Evolutionary conservation across 2,329 filamentous ascomycete genomes (phyloP).

Genomic region (Ceratocystis smalleyi): DNA sequence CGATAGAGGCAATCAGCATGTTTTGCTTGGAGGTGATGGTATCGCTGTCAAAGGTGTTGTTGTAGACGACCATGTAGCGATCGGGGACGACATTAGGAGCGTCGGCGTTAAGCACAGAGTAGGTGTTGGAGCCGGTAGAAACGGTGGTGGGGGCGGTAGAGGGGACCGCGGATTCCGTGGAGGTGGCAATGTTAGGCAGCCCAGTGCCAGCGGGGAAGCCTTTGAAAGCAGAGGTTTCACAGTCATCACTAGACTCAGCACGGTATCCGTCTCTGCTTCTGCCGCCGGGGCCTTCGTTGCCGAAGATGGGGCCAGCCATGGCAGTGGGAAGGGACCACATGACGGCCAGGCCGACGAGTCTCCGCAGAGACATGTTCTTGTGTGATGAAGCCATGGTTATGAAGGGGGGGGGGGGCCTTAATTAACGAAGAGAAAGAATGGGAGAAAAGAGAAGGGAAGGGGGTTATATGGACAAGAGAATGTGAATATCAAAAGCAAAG

Average conservation of each 20-base stretch:
- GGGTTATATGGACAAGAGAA: slow-evolving; percentile 1
- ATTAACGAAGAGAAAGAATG: not conserved
- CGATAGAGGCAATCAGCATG: slow-evolving; percentile 33
- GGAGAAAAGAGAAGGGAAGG: not conserved
- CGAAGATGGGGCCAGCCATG: slow-evolving; percentile 20
- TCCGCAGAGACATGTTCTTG: slow-evolving; percentile 3
- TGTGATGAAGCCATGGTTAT: slow-evolving; percentile 19
- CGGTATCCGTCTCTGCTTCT: not conserved
- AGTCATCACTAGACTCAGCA: no score
- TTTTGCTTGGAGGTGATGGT: slow-evolving; percentile 35
- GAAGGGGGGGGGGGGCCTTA: not conserved
- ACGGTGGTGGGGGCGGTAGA: slow-evolving; percentile 20
- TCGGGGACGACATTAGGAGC: slow-evolving; percentile 36
- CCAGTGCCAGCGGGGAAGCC: not conserved
- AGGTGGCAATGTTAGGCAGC: slow-evolving; percentile 34
- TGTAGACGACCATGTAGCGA: slow-evolving; percentile 51
- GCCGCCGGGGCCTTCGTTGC: slow-evolving; percentile 6
- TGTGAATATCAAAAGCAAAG: not conserved
- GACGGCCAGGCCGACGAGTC: slow-evolving; percentile 18
- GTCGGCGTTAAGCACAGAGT: slow-evolving; percentile 36
- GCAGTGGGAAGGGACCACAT: slow-evolving; percentile 20
- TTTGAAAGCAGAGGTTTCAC: not conserved
- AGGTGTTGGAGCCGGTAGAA: slow-evolving; percentile 23
- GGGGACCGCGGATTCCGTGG: slow-evolving; percentile 24
- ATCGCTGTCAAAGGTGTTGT: slow-evolving; percentile 34